Conservation (phyloP, 2,329 filamentous ascomycete species). For the Fusarium citri region DNA sequence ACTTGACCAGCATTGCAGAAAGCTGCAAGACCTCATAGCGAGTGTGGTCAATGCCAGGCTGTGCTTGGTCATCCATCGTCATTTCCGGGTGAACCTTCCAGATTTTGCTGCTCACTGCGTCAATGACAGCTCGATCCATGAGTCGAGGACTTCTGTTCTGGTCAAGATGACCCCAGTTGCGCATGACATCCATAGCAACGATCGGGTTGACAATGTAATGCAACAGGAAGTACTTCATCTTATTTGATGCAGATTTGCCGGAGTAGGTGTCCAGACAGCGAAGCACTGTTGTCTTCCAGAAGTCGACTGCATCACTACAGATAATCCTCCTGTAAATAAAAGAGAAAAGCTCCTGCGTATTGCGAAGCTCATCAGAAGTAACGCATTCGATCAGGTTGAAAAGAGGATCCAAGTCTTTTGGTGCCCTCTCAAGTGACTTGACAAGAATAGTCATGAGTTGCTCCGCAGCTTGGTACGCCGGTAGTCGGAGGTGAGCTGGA, state of each 20-base stretch:
- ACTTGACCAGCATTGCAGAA: constrained; percentile 94
- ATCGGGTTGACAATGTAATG: constrained; percentile 96
- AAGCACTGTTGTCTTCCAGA: constrained; percentile 83
- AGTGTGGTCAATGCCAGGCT: constrained; percentile 92
- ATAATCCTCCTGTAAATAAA: constrained; percentile 91
- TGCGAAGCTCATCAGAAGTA: constrained; percentile 84
- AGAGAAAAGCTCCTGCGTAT: constrained; percentile 78
- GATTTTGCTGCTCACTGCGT: constrained; percentile 89
- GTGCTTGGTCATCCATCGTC: constrained; percentile 82
- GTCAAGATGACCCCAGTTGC: constrained; percentile 74
- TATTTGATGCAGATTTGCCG: constrained; percentile 81
- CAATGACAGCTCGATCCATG: constrained; percentile 87
- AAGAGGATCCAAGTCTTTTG: constrained; percentile 82
- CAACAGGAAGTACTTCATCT: constrained; percentile 91
- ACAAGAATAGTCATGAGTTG: constrained; percentile 89
- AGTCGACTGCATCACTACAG: constrained; percentile 84
- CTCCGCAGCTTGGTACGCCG: constrained; percentile 89
- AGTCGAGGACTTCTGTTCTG: constrained; percentile 72
- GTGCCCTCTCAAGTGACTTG: constrained; percentile 79
- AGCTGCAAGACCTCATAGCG: constrained; percentile 96
- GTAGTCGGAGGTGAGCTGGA: constrained; percentile 78
- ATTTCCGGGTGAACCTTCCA: constrained; percentile 92
- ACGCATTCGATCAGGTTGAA: constrained; percentile 87
- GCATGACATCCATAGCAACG: constrained; percentile 94
- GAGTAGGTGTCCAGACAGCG: constrained; percentile 91